Percentiles rank a stretch among this genome's conserved stretches.
Conservation (phyloP, 2,329 filamentous ascomycete species). For the Fusarium fujikuroi region DNA sequence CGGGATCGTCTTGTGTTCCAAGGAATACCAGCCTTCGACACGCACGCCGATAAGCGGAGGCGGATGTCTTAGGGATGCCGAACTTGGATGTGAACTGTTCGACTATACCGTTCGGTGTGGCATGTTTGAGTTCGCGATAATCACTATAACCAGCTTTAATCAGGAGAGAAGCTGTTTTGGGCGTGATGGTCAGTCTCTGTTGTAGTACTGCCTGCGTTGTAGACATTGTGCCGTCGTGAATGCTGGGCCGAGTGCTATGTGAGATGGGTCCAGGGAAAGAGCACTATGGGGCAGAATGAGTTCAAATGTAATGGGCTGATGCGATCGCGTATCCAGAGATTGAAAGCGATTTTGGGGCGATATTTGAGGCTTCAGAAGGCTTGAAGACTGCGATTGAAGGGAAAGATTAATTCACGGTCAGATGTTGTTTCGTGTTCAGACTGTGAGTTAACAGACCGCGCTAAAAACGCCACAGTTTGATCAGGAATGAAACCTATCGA, state of each 20-base stretch:
- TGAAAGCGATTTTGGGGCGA: accelerated
- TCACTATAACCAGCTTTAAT: background rate
- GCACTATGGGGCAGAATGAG: accelerated
- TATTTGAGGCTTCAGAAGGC: too few relatives aligned
- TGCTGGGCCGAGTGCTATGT: accelerated
- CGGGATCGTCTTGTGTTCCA: background rate
- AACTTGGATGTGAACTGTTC: background rate
- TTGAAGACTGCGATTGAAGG: background rate
- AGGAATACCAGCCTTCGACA: background rate
- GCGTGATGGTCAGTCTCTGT: background rate
- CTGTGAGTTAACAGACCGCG: background rate
- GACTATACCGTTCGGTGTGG: background rate
- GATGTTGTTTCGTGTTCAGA: background rate
- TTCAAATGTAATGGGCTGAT: background rate
- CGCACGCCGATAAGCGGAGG: background rate
- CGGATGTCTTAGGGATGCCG: background rate
- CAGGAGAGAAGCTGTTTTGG: background rate
- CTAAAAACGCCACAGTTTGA: background rate
- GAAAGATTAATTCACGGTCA: background rate
- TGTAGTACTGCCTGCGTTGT: background rate
- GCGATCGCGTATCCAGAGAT: background rate
- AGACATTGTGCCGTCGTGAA: background rate
- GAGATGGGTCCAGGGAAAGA: too few relatives aligned
- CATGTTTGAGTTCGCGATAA: background rate
- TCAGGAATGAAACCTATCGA: background rate